Evolutionary conservation across 2,329 filamentous ascomycete genomes (phyloP), one percentile per base, ranked within the genome.

Genomic region (Colletotrichum salicis): DNA sequence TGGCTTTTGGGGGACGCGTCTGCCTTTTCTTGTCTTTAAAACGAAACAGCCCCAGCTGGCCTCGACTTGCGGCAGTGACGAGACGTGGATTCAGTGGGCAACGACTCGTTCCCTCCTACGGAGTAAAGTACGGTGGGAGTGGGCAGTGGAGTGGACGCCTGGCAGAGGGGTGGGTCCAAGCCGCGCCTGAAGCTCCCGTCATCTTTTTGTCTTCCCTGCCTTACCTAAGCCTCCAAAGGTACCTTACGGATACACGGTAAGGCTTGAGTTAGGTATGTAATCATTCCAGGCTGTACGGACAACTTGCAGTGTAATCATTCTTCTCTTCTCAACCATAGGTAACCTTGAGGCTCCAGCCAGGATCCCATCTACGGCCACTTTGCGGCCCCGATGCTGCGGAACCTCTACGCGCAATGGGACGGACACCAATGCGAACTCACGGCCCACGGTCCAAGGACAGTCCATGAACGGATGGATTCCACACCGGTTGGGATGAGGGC

Each of bases 51-150:
- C 68, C 65, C 19, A 58, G 69, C 69, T 64, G 65, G 52, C 59
- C 33, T 71, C 54, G 69, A 59, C 69, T 59, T 71, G 69, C 69
- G 69, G 69, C 69, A 71, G 69, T 64, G 69, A 71, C 69, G 69
- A 69, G 69, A 69, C 59, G 65, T 69, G 69, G 69, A 68, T 48
- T 68, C 58, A 59, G 69, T 68, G 64, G 69, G 55, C 69, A 69
- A 58, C 65, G 65, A 69, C 35, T 71, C 45, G 65, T 55, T 62
- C 31, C 68, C 58, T 71, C 64, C 19, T 61, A 41, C 37, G 5
- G 27, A 29, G 27, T 29, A 29, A 29, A 4, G 15, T 41, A 41
- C 64, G 58, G 52, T 54, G 41, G 57, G 54, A 69, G 69, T 69
- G 64, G 65, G 57, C 59, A 64, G 69, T 69, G 64, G 65, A 56